Base-by-base conservation (phyloP, 2,329 filamentous ascomycete genomes). In the Cladosporium austrohemisphaericum region DNA sequence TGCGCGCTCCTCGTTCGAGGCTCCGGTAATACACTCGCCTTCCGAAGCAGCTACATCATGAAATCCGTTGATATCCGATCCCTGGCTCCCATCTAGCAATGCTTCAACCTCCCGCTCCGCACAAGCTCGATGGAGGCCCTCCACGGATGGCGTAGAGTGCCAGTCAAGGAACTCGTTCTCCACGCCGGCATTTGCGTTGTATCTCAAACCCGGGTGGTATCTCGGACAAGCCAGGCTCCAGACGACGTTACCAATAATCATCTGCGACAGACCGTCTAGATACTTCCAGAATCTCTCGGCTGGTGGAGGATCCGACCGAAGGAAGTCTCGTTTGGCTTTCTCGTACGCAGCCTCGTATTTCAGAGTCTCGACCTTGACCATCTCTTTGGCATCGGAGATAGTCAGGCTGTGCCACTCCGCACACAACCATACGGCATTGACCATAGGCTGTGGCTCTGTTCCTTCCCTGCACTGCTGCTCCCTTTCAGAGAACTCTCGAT, bases 391-490 rank as follows among this genome's bases (percentile, higher is more conserved):
- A 6, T 41, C 38, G 6, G 3, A 3, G 11, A 14, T 22, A 13
- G 23, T 26, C 25, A 41, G n/a, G 10, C 16, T 41, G 25, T 41
- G 25, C 38, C 38, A 41, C 19, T 25, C 38, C 38, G 29, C 29
- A 9, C 38, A 41, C 10, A 41, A 9, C 38, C 38, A 41, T 9
- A 41, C 25, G 19, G 23, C 10, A 5, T 41, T 41, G 13, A 19
- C 29, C 38, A 41, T 41, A 6, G 38, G 38, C 25, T 41, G 25
- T 11, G 6, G 25, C 10, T 26, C 25, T 28, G 29, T 22, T 10
- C 20, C 23, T 20, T 40, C 36, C 13, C 14, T 40, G 3, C 36
- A 14, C 6, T 13, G 9, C n/a, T 22, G 20, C 26, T 40, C 36
- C 13, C 38, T 28, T 20, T 41, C 38, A 9, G 38, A 28, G 14